phyloP scores from a whole-genome alignment of 2,329 filamentous ascomycete species.

The Sporothrix humicola region DNA sequence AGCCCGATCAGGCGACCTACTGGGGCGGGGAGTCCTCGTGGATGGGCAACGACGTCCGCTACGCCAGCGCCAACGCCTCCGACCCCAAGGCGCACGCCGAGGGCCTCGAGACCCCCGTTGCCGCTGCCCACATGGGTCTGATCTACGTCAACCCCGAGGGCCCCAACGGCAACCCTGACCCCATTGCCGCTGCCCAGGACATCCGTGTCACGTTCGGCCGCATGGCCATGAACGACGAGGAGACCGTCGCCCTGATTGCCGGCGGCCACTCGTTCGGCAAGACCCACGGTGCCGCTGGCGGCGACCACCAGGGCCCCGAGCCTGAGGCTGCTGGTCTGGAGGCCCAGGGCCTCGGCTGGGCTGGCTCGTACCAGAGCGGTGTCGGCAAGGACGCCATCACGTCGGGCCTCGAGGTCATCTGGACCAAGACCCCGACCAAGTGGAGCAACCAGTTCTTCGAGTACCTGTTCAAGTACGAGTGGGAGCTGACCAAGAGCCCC shows the following conservation, averaged over 20 bases:
- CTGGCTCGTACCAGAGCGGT: conserved; percentile 66
- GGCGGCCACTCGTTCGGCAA: conserved; percentile 82
- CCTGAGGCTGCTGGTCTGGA: conserved; percentile 69
- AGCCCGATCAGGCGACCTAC: conserved; percentile 77
- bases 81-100: conserved; percentile 54
- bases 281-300: conserved; percentile 74
- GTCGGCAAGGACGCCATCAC: conserved; percentile 77
- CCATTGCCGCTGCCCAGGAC: conserved; percentile 70
- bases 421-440: conserved; percentile 76
- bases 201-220: conserved; percentile 76
- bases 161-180: conserved; percentile 73
- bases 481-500: conserved; percentile 76
- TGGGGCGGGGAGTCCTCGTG: conserved; percentile 79
- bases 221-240: conserved; percentile 84
- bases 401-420: conserved; percentile 77
- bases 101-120: conserved; percentile 71
- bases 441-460: conserved; percentile 78
- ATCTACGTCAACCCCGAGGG: conserved; percentile 86
- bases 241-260: conserved; percentile 79
- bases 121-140: conserved; percentile 73
- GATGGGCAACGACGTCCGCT: conserved; percentile 76
- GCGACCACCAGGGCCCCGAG: conserved; percentile 69
- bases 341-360: conserved; percentile 75
- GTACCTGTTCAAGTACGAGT: conserved; percentile 79
- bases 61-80: conserved; percentile 55